A percentile compares a stretch with the other conserved stretches of the same genome.
Evolutionary conservation across 495 filamentous ascomycete species (phyloP).

Genomic region (Darksidea phi): DNA sequence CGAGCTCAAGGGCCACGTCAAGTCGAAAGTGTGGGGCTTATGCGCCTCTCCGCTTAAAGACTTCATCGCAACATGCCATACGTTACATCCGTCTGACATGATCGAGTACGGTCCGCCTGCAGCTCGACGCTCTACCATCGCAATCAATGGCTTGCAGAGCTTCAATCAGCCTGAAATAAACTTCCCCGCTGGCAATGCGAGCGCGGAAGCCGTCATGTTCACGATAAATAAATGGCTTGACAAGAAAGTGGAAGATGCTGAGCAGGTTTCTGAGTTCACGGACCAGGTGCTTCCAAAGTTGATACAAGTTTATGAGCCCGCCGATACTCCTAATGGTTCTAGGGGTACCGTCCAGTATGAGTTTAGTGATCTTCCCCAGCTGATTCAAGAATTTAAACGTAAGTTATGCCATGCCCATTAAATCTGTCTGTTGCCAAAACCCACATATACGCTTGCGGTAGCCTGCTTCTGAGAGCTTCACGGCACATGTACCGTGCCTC

Average conservation of each 20-base stretch:
- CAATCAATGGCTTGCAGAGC: slow-evolving; percentile 38
- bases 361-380: neutral
- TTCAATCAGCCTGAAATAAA: neutral
- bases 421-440: no score
- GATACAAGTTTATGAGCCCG: neutral
- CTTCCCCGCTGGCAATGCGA: slow-evolving; percentile 7
- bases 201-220: slow-evolving; percentile 21
- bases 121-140: slow-evolving; percentile 45
- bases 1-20: slow-evolving; percentile 48
- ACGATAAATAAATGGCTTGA: slow-evolving; percentile 28
- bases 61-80: slow-evolving; percentile 47
- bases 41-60: slow-evolving; percentile 43
- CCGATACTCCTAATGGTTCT: neutral
- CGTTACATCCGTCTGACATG: slow-evolving; percentile 54
- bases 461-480: no score
- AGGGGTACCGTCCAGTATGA: neutral
- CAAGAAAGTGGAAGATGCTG: slow-evolving; percentile 12
- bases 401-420: no score
- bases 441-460: no score
- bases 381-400: neutral
- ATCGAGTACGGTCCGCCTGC: slow-evolving; percentile 51
- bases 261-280: slow-evolving; percentile 4
- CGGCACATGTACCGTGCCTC: no score
- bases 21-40: slow-evolving; percentile 53
- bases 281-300: slow-evolving; percentile 2